Conservation (phyloP, 805 yeast genomes). For the Lipomyces spencermartinsiae region DNA sequence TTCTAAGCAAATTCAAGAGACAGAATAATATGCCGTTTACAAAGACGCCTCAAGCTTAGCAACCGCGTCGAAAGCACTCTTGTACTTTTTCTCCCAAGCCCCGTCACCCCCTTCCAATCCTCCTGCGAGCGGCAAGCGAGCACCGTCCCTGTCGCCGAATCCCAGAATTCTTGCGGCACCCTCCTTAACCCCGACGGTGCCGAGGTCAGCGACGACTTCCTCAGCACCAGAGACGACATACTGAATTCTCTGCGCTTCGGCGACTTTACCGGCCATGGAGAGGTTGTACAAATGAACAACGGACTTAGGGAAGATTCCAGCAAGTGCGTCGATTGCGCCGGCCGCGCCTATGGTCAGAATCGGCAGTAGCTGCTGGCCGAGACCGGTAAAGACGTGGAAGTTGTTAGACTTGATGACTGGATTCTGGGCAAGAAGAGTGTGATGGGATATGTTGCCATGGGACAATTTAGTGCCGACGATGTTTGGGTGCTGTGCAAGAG, state of each 20-base stretch:
- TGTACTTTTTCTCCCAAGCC: conserved; percentile 27
- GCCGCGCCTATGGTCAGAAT: conserved; percentile 54
- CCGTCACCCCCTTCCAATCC: conserved; percentile 30
- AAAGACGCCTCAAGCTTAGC: conserved; percentile 22
- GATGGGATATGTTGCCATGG: conserved; percentile 58
- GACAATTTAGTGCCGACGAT: conserved; percentile 60
- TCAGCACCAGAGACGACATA: conserved; percentile 54
- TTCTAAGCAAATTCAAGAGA: not conserved
- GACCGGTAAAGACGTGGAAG: conserved; percentile 56
- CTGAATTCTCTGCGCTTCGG: conserved; percentile 54
- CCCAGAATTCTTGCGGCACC: conserved; percentile 49
- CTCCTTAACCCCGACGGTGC: conserved; percentile 58
- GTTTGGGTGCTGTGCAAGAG: conserved; percentile 54
- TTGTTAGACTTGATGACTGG: conserved; percentile 50
- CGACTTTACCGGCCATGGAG: conserved; percentile 47
- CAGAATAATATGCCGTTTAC: conserved; percentile 1
- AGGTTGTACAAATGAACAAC: conserved; percentile 52
- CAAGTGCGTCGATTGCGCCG: conserved; percentile 61
- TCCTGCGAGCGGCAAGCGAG: conserved; percentile 55
- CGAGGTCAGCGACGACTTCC: conserved; percentile 51
- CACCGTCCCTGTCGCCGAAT: conserved; percentile 54
- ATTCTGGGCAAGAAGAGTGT: conserved; percentile 54
- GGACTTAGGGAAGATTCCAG: conserved; percentile 60
- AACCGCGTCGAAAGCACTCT: conserved; percentile 20
- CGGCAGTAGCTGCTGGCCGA: conserved; percentile 59